Evolutionary conservation across 306 rosid species (phyloP).

Genomic region (Castanea sativa): DNA sequence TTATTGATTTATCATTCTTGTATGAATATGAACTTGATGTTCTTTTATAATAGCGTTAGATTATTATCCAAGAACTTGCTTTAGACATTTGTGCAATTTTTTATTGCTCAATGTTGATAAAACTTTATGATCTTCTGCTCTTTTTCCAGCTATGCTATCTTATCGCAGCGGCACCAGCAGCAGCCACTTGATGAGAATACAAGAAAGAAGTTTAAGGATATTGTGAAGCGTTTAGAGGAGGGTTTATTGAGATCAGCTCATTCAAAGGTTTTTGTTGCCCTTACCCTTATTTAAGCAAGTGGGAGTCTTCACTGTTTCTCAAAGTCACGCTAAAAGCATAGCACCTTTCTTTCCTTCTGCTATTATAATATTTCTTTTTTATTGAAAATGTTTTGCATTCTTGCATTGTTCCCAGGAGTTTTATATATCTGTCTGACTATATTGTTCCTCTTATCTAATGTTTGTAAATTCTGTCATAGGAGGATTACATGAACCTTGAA

Average conservation of each 20-base stretch:
- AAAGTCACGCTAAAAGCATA: conserved; percentile 5
- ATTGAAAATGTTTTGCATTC: not conserved
- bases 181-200: conserved; percentile 39
- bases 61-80: not conserved
- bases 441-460: conserved; percentile 1
- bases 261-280: conserved; percentile 52
- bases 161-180: conserved; percentile 44
- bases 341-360: conserved; percentile 2
- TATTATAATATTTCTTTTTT: not conserved
- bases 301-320: conserved; percentile 1
- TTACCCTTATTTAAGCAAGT: conserved; percentile 2
- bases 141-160: conserved; percentile 48
- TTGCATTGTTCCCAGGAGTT: not conserved
- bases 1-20: not conserved
- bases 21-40: not conserved
- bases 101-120: conserved; percentile 2
- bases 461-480: conserved; percentile 48
- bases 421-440: not conserved
- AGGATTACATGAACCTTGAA: conserved; percentile 79
- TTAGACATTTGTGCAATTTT: not conserved
- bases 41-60: not conserved
- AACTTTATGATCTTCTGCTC: conserved; percentile 6
- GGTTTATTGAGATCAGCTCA: conserved; percentile 56
- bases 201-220: conserved; percentile 45
- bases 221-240: conserved; percentile 85